phyloP scores from a whole-genome alignment of 108 stramenopile species.

The Conticribra guillardii region DNA sequence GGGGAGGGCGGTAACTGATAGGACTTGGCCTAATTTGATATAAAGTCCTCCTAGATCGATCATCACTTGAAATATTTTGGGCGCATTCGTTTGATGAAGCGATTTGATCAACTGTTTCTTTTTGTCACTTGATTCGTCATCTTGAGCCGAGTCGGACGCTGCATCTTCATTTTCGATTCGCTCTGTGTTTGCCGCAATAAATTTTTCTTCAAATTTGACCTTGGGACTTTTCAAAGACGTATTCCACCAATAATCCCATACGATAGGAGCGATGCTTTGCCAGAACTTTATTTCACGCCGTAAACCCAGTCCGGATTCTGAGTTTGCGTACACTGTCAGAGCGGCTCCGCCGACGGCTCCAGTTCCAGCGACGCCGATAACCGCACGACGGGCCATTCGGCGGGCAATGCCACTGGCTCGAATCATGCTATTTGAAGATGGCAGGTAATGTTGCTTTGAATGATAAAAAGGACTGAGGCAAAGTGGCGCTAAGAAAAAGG shows the following conservation, averaged over 20 bases:
- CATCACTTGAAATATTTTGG: slow-evolving; percentile 68
- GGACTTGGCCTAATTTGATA: slow-evolving; percentile 92
- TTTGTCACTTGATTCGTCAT: slow-evolving; percentile 22
- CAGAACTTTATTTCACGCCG: slow-evolving; percentile 70
- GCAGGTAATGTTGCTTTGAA: no score
- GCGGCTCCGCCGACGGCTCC: slow-evolving; percentile 20
- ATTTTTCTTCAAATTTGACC: slow-evolving; percentile 50
- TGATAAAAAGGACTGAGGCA: no score
- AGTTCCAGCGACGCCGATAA: slow-evolving; percentile 18
- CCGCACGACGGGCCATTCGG: slow-evolving; percentile 16
- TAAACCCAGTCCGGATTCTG: slow-evolving; percentile 59
- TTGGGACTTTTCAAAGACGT: slow-evolving; percentile 50
- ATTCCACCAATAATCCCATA: slow-evolving; percentile 74
- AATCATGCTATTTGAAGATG: not conserved
- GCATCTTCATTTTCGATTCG: no score
- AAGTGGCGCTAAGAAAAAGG: no score
- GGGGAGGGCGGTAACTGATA: slow-evolving; percentile 79
- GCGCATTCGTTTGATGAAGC: slow-evolving; percentile 69
- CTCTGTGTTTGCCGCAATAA: not conserved
- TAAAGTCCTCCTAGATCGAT: slow-evolving; percentile 88
- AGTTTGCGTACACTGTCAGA: slow-evolving; percentile 36
- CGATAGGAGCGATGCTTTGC: slow-evolving; percentile 59
- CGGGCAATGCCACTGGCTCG: not conserved
- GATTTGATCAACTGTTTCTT: slow-evolving; percentile 27
- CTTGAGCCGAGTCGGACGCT: no score